Evolutionary conservation across 225 moss, liverwort and hornwort genomes (phyloP), one percentile per base, ranked within the genome.

Genomic region (Straminergon stramineum): DNA sequence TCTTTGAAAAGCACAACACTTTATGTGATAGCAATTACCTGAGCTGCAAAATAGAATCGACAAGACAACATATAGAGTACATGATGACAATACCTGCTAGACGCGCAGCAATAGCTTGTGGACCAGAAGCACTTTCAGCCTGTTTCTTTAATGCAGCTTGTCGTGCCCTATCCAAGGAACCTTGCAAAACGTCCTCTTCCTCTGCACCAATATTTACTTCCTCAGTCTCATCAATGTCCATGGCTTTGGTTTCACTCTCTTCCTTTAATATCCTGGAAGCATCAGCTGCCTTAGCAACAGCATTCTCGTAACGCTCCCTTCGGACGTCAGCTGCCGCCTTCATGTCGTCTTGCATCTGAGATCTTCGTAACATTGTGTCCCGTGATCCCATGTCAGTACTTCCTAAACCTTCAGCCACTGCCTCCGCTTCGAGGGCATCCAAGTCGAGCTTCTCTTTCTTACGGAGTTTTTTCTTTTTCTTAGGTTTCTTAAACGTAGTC

Each of bases 391-490:
- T 82, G 87, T 99, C 99, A 82, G 92, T 91, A 89, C 89, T 91
- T 90, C 96, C 96, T 91, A 97, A 89, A 75, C 99, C 99, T 89
- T 97, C 96, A 86, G 97, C 94, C 88, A 95, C 90, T 82, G 99
- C 97, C 90, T 99, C 99, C 61, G 97, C 97, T 94, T 99, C 99
- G 87, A 99, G 95, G 48, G 92, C 97, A 94, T 99, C 96, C 82
- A 99, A 89, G 89, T 99, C 96, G 39, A 97, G 90, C 92, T 96
- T 97, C 20, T 95, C 95, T 93, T 94, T 97, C 85, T 95, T 96
- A 35, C 99, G 96, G 32, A 99, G 96, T 85, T 99, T 97, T 88
- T 99, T 99, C 95, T 99, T 97, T 88, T 97, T 99, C 94, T 97
- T 99, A 20, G 99, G 99, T 92, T 99, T 99, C 92, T 94, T 97